A percentile compares a stretch with the other conserved stretches of the same genome.
Conservation (phyloP, 257 asterid species). For the Solanum commersonii region DNA sequence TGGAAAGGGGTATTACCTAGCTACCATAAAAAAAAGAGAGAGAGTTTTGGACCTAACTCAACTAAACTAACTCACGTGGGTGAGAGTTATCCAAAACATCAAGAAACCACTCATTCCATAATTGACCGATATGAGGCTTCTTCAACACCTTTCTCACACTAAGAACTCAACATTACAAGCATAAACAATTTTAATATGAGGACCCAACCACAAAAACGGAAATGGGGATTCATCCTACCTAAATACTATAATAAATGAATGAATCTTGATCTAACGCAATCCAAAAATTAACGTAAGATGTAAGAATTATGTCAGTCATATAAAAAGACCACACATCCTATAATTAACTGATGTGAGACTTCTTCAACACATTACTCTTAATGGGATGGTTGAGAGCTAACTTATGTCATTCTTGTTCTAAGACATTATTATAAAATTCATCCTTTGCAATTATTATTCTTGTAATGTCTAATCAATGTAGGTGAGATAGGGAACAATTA, state of each 20-base stretch:
- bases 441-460: not conserved
- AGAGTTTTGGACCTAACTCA: not conserved
- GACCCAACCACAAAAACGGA: not conserved
- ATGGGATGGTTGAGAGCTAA: not conserved
- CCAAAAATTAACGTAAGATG: fast-evolving
- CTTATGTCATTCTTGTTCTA: not conserved
- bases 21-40: not conserved
- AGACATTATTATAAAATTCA: not conserved
- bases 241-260: not conserved
- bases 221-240: not conserved
- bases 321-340: not conserved
- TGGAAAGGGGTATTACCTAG: not conserved
- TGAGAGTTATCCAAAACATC: too few relatives aligned
- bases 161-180: fast-evolving
- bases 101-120: not conserved
- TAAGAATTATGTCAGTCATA: not conserved
- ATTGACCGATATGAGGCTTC: not conserved
- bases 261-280: not conserved
- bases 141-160: not conserved
- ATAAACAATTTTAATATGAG: not conserved
- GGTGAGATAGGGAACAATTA: not conserved
- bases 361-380: not conserved
- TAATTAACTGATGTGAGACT: not conserved
- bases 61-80: not conserved
- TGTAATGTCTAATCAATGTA: not conserved